These are phyloP conservation scores for Cicer pinnatifidum DNA, from an alignment of 306 rosid genomes.

Conservation along the genomic window DNA sequence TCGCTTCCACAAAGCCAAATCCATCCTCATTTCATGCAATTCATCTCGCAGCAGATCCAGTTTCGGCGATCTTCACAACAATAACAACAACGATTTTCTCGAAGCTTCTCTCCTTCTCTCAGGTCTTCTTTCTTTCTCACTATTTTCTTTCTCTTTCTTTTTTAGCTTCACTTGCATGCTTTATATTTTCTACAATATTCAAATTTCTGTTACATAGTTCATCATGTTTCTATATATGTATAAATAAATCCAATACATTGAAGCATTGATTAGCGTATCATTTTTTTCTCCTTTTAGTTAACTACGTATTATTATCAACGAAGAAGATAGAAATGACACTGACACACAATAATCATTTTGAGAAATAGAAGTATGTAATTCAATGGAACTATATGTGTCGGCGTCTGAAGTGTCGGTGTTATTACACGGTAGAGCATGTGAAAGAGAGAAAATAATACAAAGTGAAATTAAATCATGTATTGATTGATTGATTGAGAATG, in stretches of 20 bases:
- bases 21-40: conserved; percentile 60
- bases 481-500: too few species aligned
- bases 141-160: not conserved
- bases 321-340: too few species aligned
- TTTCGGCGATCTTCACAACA: conserved; percentile 46
- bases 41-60: conserved; percentile 59
- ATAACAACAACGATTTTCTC: conserved; percentile 53
- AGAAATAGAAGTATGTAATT: too few species aligned
- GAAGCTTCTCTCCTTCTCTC: conserved; percentile 90
- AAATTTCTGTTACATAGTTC: not conserved
- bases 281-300: not conserved
- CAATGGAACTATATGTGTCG: too few species aligned
- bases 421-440: too few species aligned
- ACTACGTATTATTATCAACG: too few species aligned
- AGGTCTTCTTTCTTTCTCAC: conserved; percentile 50
- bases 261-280: not conserved
- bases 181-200: too few species aligned
- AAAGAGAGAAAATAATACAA: too few species aligned
- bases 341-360: too few species aligned
- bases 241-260: not conserved
- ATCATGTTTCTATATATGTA: not conserved
- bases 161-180: too few species aligned
- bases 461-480: too few species aligned
- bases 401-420: too few species aligned
- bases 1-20: conserved; percentile 51